Percentiles rank a stretch among this genome's conserved stretches.
Evolutionary conservation across 176 grass and related monocot species (phyloP).

Genomic region (Dactylis glomerata): DNA sequence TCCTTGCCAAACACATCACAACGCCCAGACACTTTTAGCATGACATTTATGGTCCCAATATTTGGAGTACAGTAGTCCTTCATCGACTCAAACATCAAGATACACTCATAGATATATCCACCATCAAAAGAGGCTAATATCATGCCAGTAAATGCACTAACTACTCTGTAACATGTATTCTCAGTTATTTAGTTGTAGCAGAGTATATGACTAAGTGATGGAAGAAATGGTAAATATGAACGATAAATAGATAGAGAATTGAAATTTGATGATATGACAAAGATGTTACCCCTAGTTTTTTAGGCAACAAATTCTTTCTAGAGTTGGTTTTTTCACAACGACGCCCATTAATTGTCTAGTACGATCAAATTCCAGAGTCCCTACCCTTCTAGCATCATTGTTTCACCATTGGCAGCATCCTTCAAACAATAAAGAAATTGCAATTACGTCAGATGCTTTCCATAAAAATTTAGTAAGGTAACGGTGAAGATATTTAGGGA

Average conservation of each 20-base stretch:
- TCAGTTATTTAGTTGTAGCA: too few relatives aligned
- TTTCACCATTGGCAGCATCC: constrained; percentile 95
- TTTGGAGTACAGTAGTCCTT: constrained; percentile 75
- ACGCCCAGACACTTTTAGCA: constrained; percentile 83
- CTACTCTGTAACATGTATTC: too few relatives aligned
- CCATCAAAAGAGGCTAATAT: constrained; percentile 85
- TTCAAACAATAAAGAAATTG: constrained; percentile 40
- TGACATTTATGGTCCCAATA: constrained; percentile 81
- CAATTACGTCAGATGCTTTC: constrained; percentile 3
- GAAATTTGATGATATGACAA: neutral
- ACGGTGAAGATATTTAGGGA: neutral
- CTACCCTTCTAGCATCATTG: constrained; percentile 71
- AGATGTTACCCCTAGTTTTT: too few relatives aligned
- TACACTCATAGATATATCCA: constrained; percentile 67
- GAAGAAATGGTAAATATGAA: neutral
- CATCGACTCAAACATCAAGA: constrained; percentile 88
- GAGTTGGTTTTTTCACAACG: constrained; percentile 73
- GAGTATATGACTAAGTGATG: neutral
- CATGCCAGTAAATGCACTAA: constrained; percentile 98
- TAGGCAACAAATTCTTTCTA: constrained; percentile 81
- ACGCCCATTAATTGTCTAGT: constrained; percentile 98
- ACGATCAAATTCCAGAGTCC: constrained; percentile 91
- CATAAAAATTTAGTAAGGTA: neutral
- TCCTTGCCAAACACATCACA: constrained; percentile 85
- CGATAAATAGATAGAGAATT: constrained; percentile 6